These are phyloP conservation scores for Chlorella sp. DNA, from an alignment of 139 green algal genomes.

Conservation along the genomic window DNA sequence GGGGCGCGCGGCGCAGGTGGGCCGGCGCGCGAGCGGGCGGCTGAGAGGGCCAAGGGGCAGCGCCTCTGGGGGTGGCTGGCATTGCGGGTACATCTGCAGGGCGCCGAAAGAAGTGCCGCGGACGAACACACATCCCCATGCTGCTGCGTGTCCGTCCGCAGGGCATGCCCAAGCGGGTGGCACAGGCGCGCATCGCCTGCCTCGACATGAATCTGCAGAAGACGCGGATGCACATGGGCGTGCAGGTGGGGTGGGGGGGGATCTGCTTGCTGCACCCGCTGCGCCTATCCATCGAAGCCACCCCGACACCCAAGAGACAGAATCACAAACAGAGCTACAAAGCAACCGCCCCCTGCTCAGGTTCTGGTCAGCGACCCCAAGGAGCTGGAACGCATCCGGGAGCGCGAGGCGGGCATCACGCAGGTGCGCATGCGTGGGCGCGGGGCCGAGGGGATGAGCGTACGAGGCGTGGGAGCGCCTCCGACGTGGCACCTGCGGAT, in stretches of 20 bases:
- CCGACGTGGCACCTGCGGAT: no score
- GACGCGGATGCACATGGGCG: slow-evolving; percentile 83
- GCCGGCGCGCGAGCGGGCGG: slow-evolving; percentile 19
- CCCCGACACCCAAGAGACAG: not conserved
- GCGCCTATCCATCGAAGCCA: not conserved
- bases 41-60: no score
- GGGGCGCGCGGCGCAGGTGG: slow-evolving; percentile 80
- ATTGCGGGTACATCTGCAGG: no score
- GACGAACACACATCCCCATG: no score
- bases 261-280: not conserved
- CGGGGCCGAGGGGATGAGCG: no score
- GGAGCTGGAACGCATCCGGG: slow-evolving; percentile 95
- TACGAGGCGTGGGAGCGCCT: no score
- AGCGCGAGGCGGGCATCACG: slow-evolving; percentile 95
- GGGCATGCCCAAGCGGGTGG: slow-evolving; percentile 62
- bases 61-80: no score
- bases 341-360: slow-evolving; percentile 16
- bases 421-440: slow-evolving; percentile 94
- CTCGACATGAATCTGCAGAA: slow-evolving; percentile 97
- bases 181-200: slow-evolving; percentile 80
- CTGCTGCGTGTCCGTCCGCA: slow-evolving; percentile 5
- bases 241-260: slow-evolving; percentile 58
- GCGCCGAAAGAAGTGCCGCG: no score
- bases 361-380: slow-evolving; percentile 93
- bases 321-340: no score